A percentile compares a stretch with the other conserved stretches of the same genome.
These are phyloP conservation scores for Maudiozyma barnettii DNA, from an alignment of 805 yeast genomes.

Conservation along the genomic window DNA sequence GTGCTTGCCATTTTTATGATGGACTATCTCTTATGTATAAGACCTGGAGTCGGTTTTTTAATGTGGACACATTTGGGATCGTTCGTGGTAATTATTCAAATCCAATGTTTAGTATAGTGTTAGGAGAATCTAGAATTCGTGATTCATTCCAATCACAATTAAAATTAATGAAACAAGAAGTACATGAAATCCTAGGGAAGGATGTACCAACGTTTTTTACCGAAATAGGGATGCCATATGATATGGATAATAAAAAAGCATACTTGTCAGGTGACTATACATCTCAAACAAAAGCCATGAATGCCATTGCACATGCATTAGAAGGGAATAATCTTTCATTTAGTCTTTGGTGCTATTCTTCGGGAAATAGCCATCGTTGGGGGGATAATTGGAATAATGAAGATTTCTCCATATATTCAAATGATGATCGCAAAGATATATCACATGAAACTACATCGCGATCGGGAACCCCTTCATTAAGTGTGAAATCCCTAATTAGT, in stretches of 20 bases:
- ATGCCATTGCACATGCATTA: slow-evolving; percentile 69
- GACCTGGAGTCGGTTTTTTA: slow-evolving; percentile 73
- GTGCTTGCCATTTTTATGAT: slow-evolving; percentile 88
- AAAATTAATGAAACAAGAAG: slow-evolving; percentile 55
- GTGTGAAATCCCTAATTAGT: not conserved
- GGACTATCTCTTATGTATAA: slow-evolving; percentile 90
- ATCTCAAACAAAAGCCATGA: slow-evolving; percentile 74
- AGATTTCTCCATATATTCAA: slow-evolving; percentile 81
- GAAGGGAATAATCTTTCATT: slow-evolving; percentile 66
- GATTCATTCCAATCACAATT: slow-evolving; percentile 64
- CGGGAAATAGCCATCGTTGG: slow-evolving; percentile 64
- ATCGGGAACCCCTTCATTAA: not conserved
- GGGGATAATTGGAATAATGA: slow-evolving; percentile 95
- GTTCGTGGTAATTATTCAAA: slow-evolving; percentile 66
- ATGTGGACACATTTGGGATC: slow-evolving; percentile 84
- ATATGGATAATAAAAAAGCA: slow-evolving; percentile 77
- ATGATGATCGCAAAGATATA: slow-evolving; percentile 36
- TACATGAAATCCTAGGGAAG: slow-evolving; percentile 49
- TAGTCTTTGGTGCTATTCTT: slow-evolving; percentile 80
- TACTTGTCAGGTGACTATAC: slow-evolving; percentile 56
- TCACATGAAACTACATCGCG: not conserved
- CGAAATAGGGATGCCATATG: slow-evolving; percentile 97
- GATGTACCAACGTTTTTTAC: slow-evolving; percentile 68
- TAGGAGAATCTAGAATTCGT: slow-evolving; percentile 75
- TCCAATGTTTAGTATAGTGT: slow-evolving; percentile 65